Conservation (phyloP, 768 basidiomycete genomes). For the Obba rivulosa region DNA sequence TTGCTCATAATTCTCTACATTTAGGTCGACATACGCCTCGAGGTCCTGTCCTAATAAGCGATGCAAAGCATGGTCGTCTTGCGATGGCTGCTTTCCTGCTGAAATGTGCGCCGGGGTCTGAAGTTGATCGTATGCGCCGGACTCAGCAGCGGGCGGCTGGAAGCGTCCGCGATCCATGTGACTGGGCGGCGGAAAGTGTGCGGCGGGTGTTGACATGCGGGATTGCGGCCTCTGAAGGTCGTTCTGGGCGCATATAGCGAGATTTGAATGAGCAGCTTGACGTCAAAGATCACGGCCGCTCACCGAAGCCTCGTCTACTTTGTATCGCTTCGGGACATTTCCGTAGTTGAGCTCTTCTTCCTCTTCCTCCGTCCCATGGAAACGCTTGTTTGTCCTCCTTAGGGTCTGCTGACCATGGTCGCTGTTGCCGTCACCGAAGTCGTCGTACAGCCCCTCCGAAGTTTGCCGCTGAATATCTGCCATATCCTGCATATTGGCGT, state of each 20-base stretch:
- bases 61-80: slow-evolving; percentile 22
- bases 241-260: slow-evolving; percentile 6
- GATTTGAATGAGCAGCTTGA: background rate
- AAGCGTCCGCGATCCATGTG: background rate
- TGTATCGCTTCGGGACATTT: slow-evolving; percentile 15
- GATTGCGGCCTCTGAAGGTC: background rate
- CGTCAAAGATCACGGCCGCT: background rate
- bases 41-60: slow-evolving; percentile 39
- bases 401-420: slow-evolving; percentile 2
- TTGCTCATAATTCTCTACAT: slow-evolving; percentile 40
- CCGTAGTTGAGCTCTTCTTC: slow-evolving; percentile 15
- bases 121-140: background rate
- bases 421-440: background rate
- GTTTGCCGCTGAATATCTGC: background rate
- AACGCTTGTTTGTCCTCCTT: slow-evolving; percentile 6
- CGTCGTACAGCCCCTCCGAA: background rate
- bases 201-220: slow-evolving; percentile 1
- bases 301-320: slow-evolving; percentile 7
- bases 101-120: background rate
- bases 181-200: background rate
- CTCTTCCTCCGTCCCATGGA: slow-evolving; percentile 1
- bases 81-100: background rate
- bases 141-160: background rate
- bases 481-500: background rate
- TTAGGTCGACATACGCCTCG: slow-evolving; percentile 35